A percentile compares a stretch with the other conserved stretches of the same genome.
These are phyloP conservation scores for Wickerhamomyces mucosus DNA, from an alignment of 805 yeast genomes.

Conservation along the genomic window DNA sequence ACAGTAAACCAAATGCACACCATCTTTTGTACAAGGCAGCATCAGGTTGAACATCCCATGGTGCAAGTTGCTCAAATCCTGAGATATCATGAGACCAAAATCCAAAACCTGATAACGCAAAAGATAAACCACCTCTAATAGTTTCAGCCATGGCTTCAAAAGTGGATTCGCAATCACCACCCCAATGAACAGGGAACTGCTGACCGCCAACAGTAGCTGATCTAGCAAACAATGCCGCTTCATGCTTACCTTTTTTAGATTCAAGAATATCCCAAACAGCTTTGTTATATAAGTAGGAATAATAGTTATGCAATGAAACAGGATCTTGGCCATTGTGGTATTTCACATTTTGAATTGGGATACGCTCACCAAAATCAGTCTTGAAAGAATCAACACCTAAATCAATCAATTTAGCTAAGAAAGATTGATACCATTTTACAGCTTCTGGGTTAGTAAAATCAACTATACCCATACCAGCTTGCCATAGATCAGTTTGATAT, in stretches of 20 bases:
- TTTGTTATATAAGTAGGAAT: slow-evolving; percentile 14
- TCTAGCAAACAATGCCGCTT: slow-evolving; percentile 16
- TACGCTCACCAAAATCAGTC: slow-evolving; percentile 18
- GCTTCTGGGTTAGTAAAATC: slow-evolving; percentile 17
- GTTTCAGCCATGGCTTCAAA: slow-evolving; percentile 18
- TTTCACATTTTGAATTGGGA: slow-evolving; percentile 12
- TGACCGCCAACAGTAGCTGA: slow-evolving; percentile 17
- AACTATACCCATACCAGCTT: slow-evolving; percentile 17
- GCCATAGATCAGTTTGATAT: slow-evolving; percentile 16
- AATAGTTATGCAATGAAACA: slow-evolving; percentile 13
- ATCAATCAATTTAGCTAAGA: slow-evolving; percentile 10
- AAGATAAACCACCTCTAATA: slow-evolving; percentile 15
- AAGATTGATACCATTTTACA: slow-evolving; percentile 12
- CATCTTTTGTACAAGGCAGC: slow-evolving; percentile 17
- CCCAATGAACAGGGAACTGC: slow-evolving; percentile 18
- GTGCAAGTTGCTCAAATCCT: slow-evolving; percentile 12
- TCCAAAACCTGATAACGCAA: slow-evolving; percentile 15
- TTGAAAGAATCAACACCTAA: slow-evolving; percentile 17
- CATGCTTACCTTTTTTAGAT: slow-evolving; percentile 12
- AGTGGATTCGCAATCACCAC: slow-evolving; percentile 18
- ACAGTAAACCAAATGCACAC: slow-evolving; percentile 15
- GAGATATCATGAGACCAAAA: slow-evolving; percentile 19
- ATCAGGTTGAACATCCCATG: slow-evolving; percentile 9
- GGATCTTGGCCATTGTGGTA: slow-evolving; percentile 11
- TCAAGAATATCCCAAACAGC: slow-evolving; percentile 15